These are phyloP conservation scores for Naganishia kalamii DNA, from an alignment of 768 basidiomycete genomes.

Conservation along the genomic window DNA sequence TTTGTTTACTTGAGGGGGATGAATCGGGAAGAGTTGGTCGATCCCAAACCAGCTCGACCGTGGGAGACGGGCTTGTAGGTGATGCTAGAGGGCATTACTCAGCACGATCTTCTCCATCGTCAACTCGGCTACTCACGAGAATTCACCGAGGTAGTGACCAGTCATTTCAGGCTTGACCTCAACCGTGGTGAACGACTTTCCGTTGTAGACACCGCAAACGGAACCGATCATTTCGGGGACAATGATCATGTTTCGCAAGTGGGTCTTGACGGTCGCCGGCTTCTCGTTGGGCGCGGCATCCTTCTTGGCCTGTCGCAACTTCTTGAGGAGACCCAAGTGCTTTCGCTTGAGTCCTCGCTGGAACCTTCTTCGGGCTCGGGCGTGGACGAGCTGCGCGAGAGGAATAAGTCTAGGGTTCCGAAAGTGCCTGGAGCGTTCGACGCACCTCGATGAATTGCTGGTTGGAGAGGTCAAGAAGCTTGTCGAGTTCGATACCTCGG, in stretches of 20 bases:
- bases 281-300: slow-evolving; percentile 99
- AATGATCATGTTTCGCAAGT: slow-evolving; percentile 98
- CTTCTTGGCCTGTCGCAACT: slow-evolving; percentile 98
- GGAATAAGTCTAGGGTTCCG: too few species aligned
- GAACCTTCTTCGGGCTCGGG: slow-evolving; percentile 97
- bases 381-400: slow-evolving; percentile 90
- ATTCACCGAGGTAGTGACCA: slow-evolving; percentile 96
- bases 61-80: slow-evolving; percentile 99
- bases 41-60: slow-evolving; percentile 97
- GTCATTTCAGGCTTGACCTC: slow-evolving; percentile 99
- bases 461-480: slow-evolving; percentile 90
- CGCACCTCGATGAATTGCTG: slow-evolving; percentile 68
- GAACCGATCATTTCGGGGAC: slow-evolving; percentile 99
- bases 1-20: slow-evolving; percentile 88
- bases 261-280: slow-evolving; percentile 97
- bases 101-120: slow-evolving; percentile 54
- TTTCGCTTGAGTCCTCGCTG: slow-evolving; percentile 97
- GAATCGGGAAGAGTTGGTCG: slow-evolving; percentile 60
- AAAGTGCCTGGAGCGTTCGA: too few species aligned
- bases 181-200: slow-evolving; percentile 56
- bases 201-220: slow-evolving; percentile 87
- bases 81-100: slow-evolving; percentile 48
- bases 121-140: slow-evolving; percentile 37
- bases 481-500: slow-evolving; percentile 96
- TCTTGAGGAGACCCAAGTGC: slow-evolving; percentile 98